Percentiles rank a stretch among this genome's conserved stretches.
phyloP scores from a whole-genome alignment of 306 rosid genomes.

The Castanea mollissima region DNA sequence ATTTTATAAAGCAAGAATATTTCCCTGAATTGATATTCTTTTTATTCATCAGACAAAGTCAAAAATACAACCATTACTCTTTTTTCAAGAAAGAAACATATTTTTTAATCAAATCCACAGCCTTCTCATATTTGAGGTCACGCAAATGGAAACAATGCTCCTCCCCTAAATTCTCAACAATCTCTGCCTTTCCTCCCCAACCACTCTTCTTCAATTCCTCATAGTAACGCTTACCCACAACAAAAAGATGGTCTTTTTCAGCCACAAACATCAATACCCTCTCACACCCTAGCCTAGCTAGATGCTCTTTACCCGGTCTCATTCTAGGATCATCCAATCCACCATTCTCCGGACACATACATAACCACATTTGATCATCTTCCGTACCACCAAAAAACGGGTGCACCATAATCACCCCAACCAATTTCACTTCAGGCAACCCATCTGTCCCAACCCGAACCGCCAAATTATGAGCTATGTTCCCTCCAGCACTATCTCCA shows the following conservation, averaged over 20 bases:
- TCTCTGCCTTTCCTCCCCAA: slow-evolving; percentile 32
- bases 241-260: slow-evolving; percentile 22
- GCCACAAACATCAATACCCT: slow-evolving; percentile 32
- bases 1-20: too few species aligned
- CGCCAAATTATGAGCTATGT: not conserved
- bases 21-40: too few species aligned
- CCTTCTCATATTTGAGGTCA: slow-evolving; percentile 16
- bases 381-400: slow-evolving; percentile 26
- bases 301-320: slow-evolving; percentile 18
- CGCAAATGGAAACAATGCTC: slow-evolving; percentile 33
- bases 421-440: not conserved
- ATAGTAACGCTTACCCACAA: slow-evolving; percentile 18
- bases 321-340: slow-evolving; percentile 36
- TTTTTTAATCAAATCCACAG: slow-evolving; percentile 15
- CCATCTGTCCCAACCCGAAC: slow-evolving; percentile 12
- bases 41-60: too few species aligned
- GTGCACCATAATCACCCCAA: slow-evolving; percentile 27
- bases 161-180: slow-evolving; percentile 25
- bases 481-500: slow-evolving; percentile 3
- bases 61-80: not conserved
- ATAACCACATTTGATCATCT: not conserved
- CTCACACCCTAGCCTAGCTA: slow-evolving; percentile 13
- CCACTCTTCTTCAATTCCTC: slow-evolving; percentile 24
- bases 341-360: slow-evolving; percentile 16
- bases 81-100: slow-evolving; percentile 14